These are phyloP conservation scores for Saccharomycopsis oosterbeekiorum DNA, from an alignment of 805 yeast species.

Conservation along the genomic window DNA sequence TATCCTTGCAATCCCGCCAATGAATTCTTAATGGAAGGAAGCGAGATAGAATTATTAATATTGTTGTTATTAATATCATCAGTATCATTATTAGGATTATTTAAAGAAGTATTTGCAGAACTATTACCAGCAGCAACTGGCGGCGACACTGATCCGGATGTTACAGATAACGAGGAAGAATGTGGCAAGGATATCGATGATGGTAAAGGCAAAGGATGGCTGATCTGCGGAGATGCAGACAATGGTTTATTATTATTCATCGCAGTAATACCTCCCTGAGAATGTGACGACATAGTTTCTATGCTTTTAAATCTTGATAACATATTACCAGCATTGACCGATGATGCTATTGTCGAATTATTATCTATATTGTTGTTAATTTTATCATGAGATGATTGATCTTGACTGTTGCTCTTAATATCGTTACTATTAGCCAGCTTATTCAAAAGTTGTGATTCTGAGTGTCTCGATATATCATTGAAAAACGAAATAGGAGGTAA, in stretches of 20 bases:
- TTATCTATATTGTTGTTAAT: background rate
- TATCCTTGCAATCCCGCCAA: background rate
- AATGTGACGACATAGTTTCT: background rate
- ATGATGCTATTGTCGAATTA: background rate
- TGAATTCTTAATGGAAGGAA: background rate
- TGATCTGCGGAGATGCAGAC: slow-evolving; percentile 3
- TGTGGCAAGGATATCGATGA: slow-evolving; percentile 11
- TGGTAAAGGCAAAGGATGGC: slow-evolving; percentile 17
- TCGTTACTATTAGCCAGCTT: background rate
- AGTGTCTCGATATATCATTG: slow-evolving; percentile 16
- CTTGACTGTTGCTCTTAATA: background rate
- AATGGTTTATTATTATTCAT: background rate
- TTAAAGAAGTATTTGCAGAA: background rate
- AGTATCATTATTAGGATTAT: background rate
- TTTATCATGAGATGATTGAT: background rate
- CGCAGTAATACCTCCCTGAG: background rate
- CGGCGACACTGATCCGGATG: background rate
- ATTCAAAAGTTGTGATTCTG: background rate
- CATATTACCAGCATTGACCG: background rate
- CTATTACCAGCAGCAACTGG: background rate
- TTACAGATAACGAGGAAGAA: background rate
- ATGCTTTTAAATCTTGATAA: background rate
- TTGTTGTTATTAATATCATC: background rate
- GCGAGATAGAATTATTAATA: background rate
- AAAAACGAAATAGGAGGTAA: slow-evolving; percentile 34